Evolutionary conservation across 495 filamentous ascomycete species (phyloP).

Genomic region (Geoglossum glabrum): DNA sequence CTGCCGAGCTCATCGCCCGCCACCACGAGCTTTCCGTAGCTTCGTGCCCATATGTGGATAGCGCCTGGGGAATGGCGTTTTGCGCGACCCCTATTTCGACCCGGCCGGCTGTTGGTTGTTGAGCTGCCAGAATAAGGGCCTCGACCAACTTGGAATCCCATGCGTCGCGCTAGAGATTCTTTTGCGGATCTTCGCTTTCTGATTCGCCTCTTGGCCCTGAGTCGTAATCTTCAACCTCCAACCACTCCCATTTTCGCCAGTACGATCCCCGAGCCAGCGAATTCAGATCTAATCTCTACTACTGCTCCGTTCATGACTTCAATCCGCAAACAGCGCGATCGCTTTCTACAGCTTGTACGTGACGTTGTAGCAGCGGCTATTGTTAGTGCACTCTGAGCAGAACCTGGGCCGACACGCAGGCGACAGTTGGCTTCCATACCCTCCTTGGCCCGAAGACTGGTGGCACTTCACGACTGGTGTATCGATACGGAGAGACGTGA

Average conservation of each 20-base stretch:
- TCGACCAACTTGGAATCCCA: neutral
- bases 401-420: neutral
- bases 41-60: too few species aligned
- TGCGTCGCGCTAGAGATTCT: neutral
- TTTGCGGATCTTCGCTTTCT: neutral
- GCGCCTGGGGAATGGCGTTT: neutral
- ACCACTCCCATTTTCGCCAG: neutral
- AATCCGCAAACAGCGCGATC: neutral
- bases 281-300: neutral
- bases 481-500: neutral
- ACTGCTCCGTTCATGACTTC: too few species aligned
- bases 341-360: neutral
- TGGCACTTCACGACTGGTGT: constrained; percentile 1
- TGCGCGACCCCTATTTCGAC: neutral
- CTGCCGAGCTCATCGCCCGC: too few species aligned
- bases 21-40: too few species aligned
- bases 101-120: too few species aligned
- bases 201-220: neutral
- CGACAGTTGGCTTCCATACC: constrained; percentile 1
- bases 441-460: neutral
- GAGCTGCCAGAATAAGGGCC: too few species aligned
- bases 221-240: constrained; percentile 1
- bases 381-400: neutral
- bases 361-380: neutral
- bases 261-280: neutral